Base-by-base conservation (phyloP, 169 alveolate genomes). In the Eimeria maxima region DNA sequence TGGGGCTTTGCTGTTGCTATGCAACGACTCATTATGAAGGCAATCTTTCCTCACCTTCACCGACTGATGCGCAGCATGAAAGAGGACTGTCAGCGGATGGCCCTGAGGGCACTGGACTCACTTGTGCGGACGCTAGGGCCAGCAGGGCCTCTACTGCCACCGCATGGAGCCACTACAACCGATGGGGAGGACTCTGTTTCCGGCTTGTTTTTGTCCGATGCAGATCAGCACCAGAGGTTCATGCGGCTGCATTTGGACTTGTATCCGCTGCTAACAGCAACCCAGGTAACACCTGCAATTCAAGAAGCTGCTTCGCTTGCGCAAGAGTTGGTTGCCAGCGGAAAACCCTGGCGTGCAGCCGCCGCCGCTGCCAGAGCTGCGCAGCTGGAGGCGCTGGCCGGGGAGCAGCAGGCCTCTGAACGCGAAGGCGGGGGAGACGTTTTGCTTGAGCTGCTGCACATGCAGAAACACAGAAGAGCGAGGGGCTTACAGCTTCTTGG, bases 381-480 rank as follows among this genome's bases (percentile, higher is more conserved):
- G 5, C 38, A 42, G 71, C 67, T 53, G n/a, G 95, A 91, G 80
- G 91, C 86, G 2, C 90, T 74, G 55, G 91, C 95, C 5, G 81
- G 73, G 67, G 81, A 45, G 67, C 29, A 20, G 24, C 90, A 73
- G 16, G 87, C 90, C 50, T 60, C 90, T 8, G 80, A 55, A 45
- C 91, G 74, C 47, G 78, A 93, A 18, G 96, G 44, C 38, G 96
- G 95, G 14, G 96, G 96, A 18, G 96, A 95, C 74, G 71, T 95
- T 24, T 71, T 95, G 84, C 57, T 44, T 29, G 96, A 95, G 38
- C 50, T 95, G 80, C 83, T 95, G 67, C 96, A 95, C 50, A 74
- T 95, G 95, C 96, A 95, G 73, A 44, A 86, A 33, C 96, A 95
- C 74, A 53, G 96, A n/a, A 91, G 93, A 27, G 95, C 95, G 29